Percentiles rank a stretch among this genome's conserved stretches.
Evolutionary conservation across 129 eudicot species (phyloP).

Genomic region (Escallonia herrerae): DNA sequence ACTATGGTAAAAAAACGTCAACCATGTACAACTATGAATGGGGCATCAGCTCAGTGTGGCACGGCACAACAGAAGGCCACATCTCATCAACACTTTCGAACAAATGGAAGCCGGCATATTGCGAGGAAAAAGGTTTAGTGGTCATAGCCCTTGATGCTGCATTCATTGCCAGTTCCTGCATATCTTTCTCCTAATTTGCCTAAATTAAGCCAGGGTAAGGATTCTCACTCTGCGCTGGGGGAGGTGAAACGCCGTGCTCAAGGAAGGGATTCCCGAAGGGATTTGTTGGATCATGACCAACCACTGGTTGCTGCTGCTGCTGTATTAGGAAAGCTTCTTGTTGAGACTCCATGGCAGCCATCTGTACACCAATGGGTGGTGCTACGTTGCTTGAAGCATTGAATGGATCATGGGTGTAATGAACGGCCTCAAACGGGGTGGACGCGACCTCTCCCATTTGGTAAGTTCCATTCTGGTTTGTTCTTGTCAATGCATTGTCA

Average conservation of each 20-base stretch:
- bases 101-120: no score
- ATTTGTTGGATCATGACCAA: slow-evolving; percentile 4
- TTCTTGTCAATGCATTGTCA: slow-evolving; percentile 36
- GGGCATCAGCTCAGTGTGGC: no score
- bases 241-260: background rate
- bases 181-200: no score
- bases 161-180: no score
- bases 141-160: no score
- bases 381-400: background rate
- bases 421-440: slow-evolving; percentile 20
- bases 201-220: no score
- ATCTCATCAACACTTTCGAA: no score
- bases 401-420: background rate
- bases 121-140: no score
- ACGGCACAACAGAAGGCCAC: no score
- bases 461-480: slow-evolving; percentile 24
- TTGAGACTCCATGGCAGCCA: background rate
- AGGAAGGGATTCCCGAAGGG: slow-evolving; percentile 18
- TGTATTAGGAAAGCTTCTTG: background rate
- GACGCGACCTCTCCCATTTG: slow-evolving; percentile 18
- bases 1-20: no score
- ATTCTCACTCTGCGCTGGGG: background rate
- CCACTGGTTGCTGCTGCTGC: slow-evolving; percentile 12
- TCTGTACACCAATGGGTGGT: background rate
- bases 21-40: no score